These are phyloP conservation scores for Didymella keratinophila DNA, from an alignment of 2,329 filamentous ascomycete genomes.

Conservation along the genomic window DNA sequence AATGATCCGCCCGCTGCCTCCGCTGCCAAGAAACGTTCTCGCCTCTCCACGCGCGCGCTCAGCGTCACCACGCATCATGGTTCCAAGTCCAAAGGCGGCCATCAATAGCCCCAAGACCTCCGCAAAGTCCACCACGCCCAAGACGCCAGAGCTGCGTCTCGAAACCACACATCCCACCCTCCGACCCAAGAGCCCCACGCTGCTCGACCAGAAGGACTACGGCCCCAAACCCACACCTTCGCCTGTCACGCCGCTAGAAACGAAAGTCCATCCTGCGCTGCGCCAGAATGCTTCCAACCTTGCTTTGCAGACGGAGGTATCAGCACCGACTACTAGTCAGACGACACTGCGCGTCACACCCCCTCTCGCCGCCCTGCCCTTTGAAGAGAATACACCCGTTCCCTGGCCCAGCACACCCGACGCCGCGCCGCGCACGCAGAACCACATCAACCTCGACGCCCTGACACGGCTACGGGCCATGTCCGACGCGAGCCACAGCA, in stretches of 20 bases:
- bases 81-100: slow-evolving; percentile 1
- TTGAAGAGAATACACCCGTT: slow-evolving; percentile 19
- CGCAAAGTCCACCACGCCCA: slow-evolving; percentile 8
- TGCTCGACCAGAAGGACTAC: slow-evolving; percentile 20
- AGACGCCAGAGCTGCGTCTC: slow-evolving; percentile 13
- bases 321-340: neutral
- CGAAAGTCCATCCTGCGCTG: slow-evolving; percentile 28
- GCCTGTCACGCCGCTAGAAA: slow-evolving; percentile 15
- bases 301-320: neutral
- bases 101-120: slow-evolving; percentile 13
- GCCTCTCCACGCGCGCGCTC: slow-evolving; percentile 28
- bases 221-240: slow-evolving; percentile 9
- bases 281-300: slow-evolving; percentile 13
- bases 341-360: slow-evolving; percentile 14
- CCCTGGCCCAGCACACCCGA: slow-evolving; percentile 26
- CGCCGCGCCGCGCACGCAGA: slow-evolving; percentile 15
- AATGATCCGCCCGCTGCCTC: slow-evolving; percentile 35
- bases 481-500: slow-evolving; percentile 22
- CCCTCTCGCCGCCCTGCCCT: slow-evolving; percentile 9
- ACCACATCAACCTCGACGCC: slow-evolving; percentile 1
- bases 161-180: slow-evolving; percentile 29
- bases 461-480: slow-evolving; percentile 12
- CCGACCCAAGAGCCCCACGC: slow-evolving; percentile 22
- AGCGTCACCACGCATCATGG: slow-evolving; percentile 26
- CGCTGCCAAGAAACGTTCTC: slow-evolving; percentile 28